These are phyloP conservation scores for Epichloe scottii DNA, from an alignment of 2,329 filamentous ascomycete genomes.

Conservation along the genomic window DNA sequence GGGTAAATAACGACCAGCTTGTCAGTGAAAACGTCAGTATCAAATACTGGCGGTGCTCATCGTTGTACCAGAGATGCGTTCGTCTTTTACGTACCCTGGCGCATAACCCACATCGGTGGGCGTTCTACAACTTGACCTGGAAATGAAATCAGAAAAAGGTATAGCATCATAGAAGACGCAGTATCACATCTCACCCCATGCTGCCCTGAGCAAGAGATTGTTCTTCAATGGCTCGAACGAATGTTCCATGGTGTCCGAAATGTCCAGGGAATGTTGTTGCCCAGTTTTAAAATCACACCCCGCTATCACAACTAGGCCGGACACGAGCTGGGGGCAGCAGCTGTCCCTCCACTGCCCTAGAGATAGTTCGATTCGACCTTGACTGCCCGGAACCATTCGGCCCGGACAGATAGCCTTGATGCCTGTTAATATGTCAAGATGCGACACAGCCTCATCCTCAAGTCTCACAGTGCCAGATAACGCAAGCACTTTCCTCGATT, in stretches of 20 bases:
- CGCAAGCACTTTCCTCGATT: too few relatives aligned
- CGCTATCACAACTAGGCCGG: background rate
- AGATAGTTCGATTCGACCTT: background rate
- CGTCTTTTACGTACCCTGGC: slow-evolving; percentile 57
- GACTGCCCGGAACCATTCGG: slow-evolving; percentile 3
- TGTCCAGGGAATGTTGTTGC: background rate
- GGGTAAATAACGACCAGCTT: slow-evolving; percentile 90
- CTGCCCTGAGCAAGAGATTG: slow-evolving; percentile 80
- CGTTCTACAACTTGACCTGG: slow-evolving; percentile 84
- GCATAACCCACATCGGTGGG: slow-evolving; percentile 97
- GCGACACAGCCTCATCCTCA: background rate
- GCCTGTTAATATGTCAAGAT: background rate
- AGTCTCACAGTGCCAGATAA: too few relatives aligned
- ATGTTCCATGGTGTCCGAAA: slow-evolving; percentile 41
- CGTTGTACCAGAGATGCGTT: background rate
- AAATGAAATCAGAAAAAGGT: background rate
- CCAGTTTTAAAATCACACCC: background rate
- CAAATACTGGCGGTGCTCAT: background rate
- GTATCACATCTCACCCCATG: slow-evolving; percentile 53
- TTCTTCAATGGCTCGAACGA: slow-evolving; percentile 81
- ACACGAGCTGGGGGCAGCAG: background rate
- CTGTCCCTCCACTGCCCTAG: too few relatives aligned
- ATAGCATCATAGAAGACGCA: background rate
- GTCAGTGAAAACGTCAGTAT: background rate
- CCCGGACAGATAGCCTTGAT: background rate